A percentile compares a stretch with the other conserved stretches of the same genome.
Conservation (phyloP, 768 basidiomycete species). For the Serendipita sp. region DNA sequence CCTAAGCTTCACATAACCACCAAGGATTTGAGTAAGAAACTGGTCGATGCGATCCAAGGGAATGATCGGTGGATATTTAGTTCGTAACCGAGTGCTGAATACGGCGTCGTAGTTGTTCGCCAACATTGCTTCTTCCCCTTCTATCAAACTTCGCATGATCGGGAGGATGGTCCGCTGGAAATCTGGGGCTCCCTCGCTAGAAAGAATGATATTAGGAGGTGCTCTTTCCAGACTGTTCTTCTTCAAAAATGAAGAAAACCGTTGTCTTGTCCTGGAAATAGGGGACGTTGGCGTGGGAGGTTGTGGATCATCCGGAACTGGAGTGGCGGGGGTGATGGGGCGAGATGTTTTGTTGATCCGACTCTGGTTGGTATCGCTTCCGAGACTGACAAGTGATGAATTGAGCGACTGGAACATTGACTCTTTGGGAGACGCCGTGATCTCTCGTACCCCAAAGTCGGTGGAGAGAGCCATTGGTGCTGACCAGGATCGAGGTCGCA, state of each 20-base stretch:
- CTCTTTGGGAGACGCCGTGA: neutral
- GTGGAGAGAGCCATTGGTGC: neutral
- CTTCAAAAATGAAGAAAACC: constrained; percentile 2
- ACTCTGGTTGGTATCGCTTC: neutral
- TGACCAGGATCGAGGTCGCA: neutral
- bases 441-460: neutral
- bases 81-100: constrained; percentile 1
- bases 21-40: neutral
- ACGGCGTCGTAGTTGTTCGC: neutral
- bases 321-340: neutral
- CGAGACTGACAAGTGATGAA: neutral
- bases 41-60: constrained; percentile 1
- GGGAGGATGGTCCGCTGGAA: neutral
- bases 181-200: neutral
- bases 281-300: neutral
- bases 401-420: neutral
- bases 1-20: neutral
- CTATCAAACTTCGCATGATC: neutral
- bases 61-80: neutral
- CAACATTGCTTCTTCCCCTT: neutral
- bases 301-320: neutral
- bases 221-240: neutral
- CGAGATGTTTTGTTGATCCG: neutral
- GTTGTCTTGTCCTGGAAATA: neutral
- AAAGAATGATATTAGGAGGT: neutral